Evolutionary conservation across 2,329 filamentous ascomycete genomes (phyloP).

Genomic region (Cercospora citrullina): DNA sequence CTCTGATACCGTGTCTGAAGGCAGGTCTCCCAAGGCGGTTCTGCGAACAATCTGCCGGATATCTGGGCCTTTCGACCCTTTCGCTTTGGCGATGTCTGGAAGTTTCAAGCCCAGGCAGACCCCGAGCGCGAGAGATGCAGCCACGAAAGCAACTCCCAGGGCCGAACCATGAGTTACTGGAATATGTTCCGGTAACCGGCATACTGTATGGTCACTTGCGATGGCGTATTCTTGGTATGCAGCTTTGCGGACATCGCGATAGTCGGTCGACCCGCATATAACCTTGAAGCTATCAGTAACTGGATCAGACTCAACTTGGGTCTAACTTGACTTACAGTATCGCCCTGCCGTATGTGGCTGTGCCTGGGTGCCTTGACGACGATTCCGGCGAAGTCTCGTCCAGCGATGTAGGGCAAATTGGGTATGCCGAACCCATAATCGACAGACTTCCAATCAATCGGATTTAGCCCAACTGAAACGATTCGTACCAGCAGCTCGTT

Average conservation of each 20-base stretch:
- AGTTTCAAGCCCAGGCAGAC: constrained; percentile 44
- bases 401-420: constrained; percentile 38
- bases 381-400: constrained; percentile 35
- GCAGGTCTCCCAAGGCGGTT: constrained; percentile 41
- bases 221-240: constrained; percentile 48
- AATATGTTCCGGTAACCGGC: constrained; percentile 41
- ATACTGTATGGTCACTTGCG: constrained; percentile 46
- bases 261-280: constrained; percentile 45
- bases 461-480: constrained; percentile 43
- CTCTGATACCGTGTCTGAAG: constrained; percentile 28
- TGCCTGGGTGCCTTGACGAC: constrained; percentile 42
- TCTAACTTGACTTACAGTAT: constrained; percentile 9
- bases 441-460: constrained; percentile 46
- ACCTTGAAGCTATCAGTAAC: constrained; percentile 2
- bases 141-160: constrained; percentile 46
- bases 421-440: constrained; percentile 49
- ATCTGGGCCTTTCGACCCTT: constrained; percentile 17
- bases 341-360: constrained; percentile 21
- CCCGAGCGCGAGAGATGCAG: constrained; percentile 47
- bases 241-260: constrained; percentile 45
- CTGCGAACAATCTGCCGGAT: constrained; percentile 32
- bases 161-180: constrained; percentile 41
- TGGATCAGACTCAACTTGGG: not conserved
- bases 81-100: constrained; percentile 10
- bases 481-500: constrained; percentile 42